Base-by-base conservation (phyloP, 305 asterid genomes). In the Vinca major region DNA sequence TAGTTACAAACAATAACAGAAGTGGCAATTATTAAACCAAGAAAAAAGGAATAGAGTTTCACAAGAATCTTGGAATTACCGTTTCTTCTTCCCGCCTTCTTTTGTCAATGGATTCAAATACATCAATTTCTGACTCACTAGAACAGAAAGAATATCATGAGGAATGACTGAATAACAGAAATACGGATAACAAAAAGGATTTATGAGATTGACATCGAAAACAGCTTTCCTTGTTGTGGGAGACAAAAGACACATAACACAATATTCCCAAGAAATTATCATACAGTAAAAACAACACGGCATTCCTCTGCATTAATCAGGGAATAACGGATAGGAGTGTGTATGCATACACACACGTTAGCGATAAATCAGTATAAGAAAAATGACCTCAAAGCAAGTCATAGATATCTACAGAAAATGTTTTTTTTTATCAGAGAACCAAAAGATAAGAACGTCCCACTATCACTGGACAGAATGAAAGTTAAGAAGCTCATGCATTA, bases 111-210 rank as follows among this genome's bases (percentile, higher is more conserved):
- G 95, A 80, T 85, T 94, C 99, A 78, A 94, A 94, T 54, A 91
- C 65, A 74, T 94, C 99, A 58, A 94, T 94, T 74, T 94, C 99
- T 37, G 96, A 84, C 77, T 86, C 98, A 73, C 99, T 94, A 89
- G 54, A 21, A 14, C 68, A 71, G 48, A 48, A 75, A 40, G 75
- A 65, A 66, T 71, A 63, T 41, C 63, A 71, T 71, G 16, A 71
- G 45, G 65, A 75, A 71, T 75, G 75, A 45, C 14, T 60, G 21
- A 61, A 39, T 13, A 57, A 57, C 62, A 57, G 36, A 61, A 11
- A 26, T 44, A 17, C 21, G 20, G 43, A 57, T 13, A 6, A 3
- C 12, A 60, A 60, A 16, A 20, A 6, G 16, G 4, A 39, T 7
- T 50, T 52, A 5, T 17, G 16, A 16, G 14, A 37, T 39, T 8